Conservation (phyloP, 345 rosid genomes). For the Salix brachista region DNA sequence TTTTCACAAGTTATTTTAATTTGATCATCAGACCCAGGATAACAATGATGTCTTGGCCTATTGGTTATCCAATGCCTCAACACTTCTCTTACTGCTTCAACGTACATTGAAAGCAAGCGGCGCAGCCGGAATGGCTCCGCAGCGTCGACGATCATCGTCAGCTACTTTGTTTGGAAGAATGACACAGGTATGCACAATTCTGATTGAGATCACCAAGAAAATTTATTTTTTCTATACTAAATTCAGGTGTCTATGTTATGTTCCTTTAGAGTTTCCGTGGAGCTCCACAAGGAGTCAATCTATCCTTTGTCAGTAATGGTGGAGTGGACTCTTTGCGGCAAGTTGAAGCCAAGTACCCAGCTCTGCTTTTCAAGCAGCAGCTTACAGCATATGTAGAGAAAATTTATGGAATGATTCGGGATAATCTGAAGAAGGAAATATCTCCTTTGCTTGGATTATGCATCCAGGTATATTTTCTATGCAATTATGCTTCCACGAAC, state of each 20-base stretch:
- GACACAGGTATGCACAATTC: constrained; percentile 57
- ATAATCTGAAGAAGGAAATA: constrained; percentile 91
- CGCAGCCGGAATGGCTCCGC: constrained; percentile 97
- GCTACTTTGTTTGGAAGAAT: constrained; percentile 91
- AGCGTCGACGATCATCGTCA: constrained; percentile 89
- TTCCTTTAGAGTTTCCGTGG: constrained; percentile 84
- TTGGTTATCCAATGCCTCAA: constrained; percentile 93
- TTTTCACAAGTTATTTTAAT: constrained; percentile 19
- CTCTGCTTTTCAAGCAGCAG: constrained; percentile 93
- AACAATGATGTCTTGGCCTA: constrained; percentile 81
- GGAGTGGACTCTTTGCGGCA: constrained; percentile 70
- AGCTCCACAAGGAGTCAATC: constrained; percentile 79
- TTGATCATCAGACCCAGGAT: constrained; percentile 64
- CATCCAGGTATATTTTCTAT: constrained; percentile 60
- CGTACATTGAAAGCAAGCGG: constrained; percentile 91
- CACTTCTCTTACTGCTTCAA: constrained; percentile 86
- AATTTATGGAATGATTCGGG: constrained; percentile 95
- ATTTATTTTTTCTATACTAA: constrained; percentile 7
- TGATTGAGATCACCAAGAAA: neutral
- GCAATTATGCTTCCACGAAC: neutral
- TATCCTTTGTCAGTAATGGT: constrained; percentile 56
- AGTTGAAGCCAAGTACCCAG: constrained; percentile 98
- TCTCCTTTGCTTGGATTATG: constrained; percentile 95
- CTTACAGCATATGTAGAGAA: constrained; percentile 95
- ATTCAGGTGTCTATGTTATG: constrained; percentile 10